Conservation (phyloP, 164 flowering plant species). For the Dillenia suffruticosa region DNA sequence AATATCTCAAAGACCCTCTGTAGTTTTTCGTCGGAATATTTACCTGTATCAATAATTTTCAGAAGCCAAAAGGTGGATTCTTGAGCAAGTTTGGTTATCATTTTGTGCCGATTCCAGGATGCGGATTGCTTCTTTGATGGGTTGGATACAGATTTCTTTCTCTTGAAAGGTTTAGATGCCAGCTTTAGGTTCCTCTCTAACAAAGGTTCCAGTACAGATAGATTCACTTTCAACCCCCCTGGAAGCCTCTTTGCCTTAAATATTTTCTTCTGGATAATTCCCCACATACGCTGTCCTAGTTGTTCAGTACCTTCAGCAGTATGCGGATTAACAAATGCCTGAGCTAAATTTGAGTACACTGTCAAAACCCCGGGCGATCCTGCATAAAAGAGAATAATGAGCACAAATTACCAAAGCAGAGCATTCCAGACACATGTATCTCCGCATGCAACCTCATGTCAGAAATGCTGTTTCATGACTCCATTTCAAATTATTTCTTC, state of each 20-base stretch:
- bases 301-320: slow-evolving; percentile 69
- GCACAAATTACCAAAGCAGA: background rate
- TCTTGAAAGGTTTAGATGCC: slow-evolving; percentile 76
- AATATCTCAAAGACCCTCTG: slow-evolving; percentile 42
- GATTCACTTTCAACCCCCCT: slow-evolving; percentile 43
- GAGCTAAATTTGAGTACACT: slow-evolving; percentile 74
- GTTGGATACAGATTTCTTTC: slow-evolving; percentile 43
- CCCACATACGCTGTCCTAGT: slow-evolving; percentile 85
- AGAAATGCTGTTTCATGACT: too few species aligned
- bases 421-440: too few species aligned
- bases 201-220: slow-evolving; percentile 51
- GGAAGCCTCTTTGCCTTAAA: slow-evolving; percentile 83
- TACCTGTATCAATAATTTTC: slow-evolving; percentile 58
- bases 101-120: slow-evolving; percentile 50
- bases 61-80: slow-evolving; percentile 75
- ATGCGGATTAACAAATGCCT: slow-evolving; percentile 62
- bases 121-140: slow-evolving; percentile 56
- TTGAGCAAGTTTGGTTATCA: slow-evolving; percentile 63
- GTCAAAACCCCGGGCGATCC: slow-evolving; percentile 67
- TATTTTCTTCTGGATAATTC: slow-evolving; percentile 79
- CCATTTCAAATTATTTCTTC: too few species aligned
- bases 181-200: slow-evolving; percentile 59
- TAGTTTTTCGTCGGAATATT: slow-evolving; percentile 40
- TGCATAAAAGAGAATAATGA: slow-evolving; percentile 21
- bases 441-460: too few species aligned